Conservation (phyloP, 495 filamentous ascomycete species). For the Chaetomium fimeti region DNA sequence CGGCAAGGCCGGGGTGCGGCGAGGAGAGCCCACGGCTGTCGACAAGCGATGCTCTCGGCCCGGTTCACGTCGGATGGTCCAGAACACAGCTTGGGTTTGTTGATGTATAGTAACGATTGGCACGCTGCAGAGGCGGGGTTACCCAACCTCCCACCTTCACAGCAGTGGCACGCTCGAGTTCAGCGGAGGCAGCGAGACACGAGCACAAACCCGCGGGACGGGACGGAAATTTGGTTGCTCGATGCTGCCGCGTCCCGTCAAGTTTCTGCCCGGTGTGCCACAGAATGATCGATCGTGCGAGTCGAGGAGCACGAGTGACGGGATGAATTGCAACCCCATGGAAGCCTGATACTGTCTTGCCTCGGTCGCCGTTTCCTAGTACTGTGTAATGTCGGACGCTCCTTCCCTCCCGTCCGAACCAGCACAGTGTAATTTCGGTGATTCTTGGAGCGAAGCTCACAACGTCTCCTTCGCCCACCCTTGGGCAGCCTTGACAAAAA, state of each 20-base stretch:
- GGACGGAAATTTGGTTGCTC: constrained; percentile 18
- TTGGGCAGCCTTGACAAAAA: background rate
- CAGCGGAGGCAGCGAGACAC: constrained; percentile 2
- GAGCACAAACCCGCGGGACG: constrained; percentile 11
- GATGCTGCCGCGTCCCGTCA: constrained; percentile 30
- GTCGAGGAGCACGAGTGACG: background rate
- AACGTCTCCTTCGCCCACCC: background rate
- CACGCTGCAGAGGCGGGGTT: background rate
- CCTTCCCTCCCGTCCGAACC: background rate
- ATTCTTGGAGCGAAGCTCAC: background rate
- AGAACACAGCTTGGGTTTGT: background rate
- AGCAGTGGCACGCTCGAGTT: background rate
- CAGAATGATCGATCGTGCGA: background rate
- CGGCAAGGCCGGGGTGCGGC: background rate
- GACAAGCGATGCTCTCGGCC: background rate
- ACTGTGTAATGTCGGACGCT: background rate
- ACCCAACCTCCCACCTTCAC: background rate
- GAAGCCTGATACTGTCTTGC: background rate
- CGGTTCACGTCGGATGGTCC: background rate
- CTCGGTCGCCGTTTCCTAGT: background rate
- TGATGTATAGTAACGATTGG: background rate
- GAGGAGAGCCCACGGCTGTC: background rate
- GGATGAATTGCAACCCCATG: background rate
- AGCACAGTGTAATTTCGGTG: background rate
- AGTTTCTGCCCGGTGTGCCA: constrained; percentile 16